phyloP scores from a whole-genome alignment of 2,329 filamentous ascomycete species.

The Chrysosporium keratinophilum region DNA sequence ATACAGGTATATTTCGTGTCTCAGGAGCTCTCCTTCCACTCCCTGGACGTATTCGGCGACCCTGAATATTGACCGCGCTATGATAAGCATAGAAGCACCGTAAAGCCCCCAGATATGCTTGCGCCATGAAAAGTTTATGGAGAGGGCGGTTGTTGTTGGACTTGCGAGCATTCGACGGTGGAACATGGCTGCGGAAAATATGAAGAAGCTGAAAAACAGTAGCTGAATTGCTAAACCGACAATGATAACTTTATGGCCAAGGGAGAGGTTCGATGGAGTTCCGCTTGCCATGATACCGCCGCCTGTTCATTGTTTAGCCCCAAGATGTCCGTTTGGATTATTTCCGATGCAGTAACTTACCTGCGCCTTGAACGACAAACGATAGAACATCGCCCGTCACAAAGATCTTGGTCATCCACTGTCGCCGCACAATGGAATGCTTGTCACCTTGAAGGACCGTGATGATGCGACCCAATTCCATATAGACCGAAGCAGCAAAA shows the following conservation, averaged over 20 bases:
- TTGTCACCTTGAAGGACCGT: slow-evolving; percentile 17
- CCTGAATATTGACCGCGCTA: slow-evolving; percentile 27
- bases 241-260: slow-evolving; percentile 39
- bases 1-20: slow-evolving; percentile 25
- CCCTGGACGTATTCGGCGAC: slow-evolving; percentile 27
- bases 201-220: slow-evolving; percentile 48
- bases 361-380: slow-evolving; percentile 23
- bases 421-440: slow-evolving; percentile 18
- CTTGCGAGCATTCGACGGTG: slow-evolving; percentile 35
- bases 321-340: not conserved
- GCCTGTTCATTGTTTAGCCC: slow-evolving; percentile 16
- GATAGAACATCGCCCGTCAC: slow-evolving; percentile 25
- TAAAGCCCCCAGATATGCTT: slow-evolving; percentile 26
- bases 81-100: slow-evolving; percentile 22
- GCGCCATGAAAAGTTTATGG: slow-evolving; percentile 22
- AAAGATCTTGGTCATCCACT: slow-evolving; percentile 25
- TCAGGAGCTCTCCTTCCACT: slow-evolving; percentile 24
- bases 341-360: slow-evolving; percentile 12
- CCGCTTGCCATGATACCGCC: slow-evolving; percentile 24
- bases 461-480: slow-evolving; percentile 24
- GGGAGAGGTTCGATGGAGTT: slow-evolving; percentile 12
- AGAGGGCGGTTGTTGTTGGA: slow-evolving; percentile 20
- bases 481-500: slow-evolving; percentile 26
- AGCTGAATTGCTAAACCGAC: slow-evolving; percentile 49
- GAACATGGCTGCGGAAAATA: slow-evolving; percentile 41